phyloP scores from a whole-genome alignment of 2,329 filamentous ascomycete genomes.

The Neurospora crassa region DNA sequence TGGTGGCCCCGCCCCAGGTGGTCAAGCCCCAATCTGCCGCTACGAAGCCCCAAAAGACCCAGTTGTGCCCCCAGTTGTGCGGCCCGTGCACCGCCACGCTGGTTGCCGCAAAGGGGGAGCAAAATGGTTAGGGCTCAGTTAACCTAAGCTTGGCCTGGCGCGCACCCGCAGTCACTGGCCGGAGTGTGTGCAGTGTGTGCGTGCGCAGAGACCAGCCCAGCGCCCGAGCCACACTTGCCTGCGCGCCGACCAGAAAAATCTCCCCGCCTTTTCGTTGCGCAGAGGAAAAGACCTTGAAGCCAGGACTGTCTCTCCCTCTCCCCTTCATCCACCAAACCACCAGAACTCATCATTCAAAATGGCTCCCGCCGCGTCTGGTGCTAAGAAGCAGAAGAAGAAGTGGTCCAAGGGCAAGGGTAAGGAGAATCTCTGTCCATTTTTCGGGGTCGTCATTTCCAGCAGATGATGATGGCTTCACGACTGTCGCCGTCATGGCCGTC shows the following conservation, averaged over 20 bases:
- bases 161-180: conserved; percentile 8
- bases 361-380: conserved; percentile 48
- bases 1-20: conserved; percentile 20
- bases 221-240: neutral
- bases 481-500: neutral
- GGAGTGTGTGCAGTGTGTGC: neutral
- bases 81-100: neutral
- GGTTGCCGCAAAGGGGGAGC: neutral
- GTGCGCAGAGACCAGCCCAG: neutral
- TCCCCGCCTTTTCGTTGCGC: conserved; percentile 18
- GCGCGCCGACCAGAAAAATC: conserved; percentile 15
- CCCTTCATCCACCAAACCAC: conserved; percentile 21
- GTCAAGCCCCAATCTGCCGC: conserved; percentile 15
- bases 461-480: conserved; percentile 4
- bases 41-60: conserved; percentile 11
- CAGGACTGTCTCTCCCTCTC: conserved; percentile 3
- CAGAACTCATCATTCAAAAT: conserved; percentile 31
- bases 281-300: conserved; percentile 8
- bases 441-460: conserved; percentile 1
- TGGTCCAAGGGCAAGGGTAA: conserved; percentile 64
- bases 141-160: conserved; percentile 18
- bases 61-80: neutral
- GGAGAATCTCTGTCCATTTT: conserved; percentile 22
- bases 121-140: conserved; percentile 21
- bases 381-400: conserved; percentile 79